phyloP scores from a whole-genome alignment of 2,329 filamentous ascomycete genomes.

The Xylariaceae sp. region DNA sequence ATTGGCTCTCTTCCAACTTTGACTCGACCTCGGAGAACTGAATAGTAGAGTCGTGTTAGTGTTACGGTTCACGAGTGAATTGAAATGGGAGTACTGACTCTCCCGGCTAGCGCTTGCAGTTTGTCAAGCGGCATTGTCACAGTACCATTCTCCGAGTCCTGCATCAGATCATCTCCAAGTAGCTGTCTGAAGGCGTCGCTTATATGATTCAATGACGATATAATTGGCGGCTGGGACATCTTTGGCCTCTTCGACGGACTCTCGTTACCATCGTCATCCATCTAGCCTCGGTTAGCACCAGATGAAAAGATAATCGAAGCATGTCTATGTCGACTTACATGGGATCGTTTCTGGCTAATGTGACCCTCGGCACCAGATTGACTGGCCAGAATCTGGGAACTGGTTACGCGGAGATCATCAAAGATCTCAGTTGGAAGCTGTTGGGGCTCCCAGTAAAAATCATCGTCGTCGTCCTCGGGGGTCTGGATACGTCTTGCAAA shows the following conservation, averaged over 20 bases:
- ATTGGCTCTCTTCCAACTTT: constrained; percentile 31
- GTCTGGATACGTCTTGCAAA: constrained; percentile 45
- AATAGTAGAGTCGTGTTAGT: constrained; percentile 10
- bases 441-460: constrained; percentile 44
- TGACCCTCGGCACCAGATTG: constrained; percentile 25
- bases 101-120: constrained; percentile 31
- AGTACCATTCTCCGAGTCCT: constrained; percentile 23
- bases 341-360: constrained; percentile 42
- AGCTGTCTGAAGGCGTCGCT: constrained; percentile 32
- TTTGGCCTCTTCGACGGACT: constrained; percentile 31
- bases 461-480: constrained; percentile 29
- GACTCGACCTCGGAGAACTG: constrained; percentile 37
- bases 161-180: constrained; percentile 23
- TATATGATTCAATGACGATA: constrained; percentile 26
- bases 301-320: not conserved
- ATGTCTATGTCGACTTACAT: constrained; percentile 34
- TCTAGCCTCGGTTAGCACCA: constrained; percentile 26
- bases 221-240: constrained; percentile 26
- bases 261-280: constrained; percentile 32
- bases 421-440: constrained; percentile 45
- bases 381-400: constrained; percentile 34
- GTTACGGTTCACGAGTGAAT: not conserved
- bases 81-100: constrained; percentile 22
- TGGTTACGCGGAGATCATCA: constrained; percentile 39
- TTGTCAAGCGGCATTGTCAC: constrained; percentile 30